phyloP scores from a whole-genome alignment of 805 yeast genomes.

The Wickerhamiella slavikovae region DNA sequence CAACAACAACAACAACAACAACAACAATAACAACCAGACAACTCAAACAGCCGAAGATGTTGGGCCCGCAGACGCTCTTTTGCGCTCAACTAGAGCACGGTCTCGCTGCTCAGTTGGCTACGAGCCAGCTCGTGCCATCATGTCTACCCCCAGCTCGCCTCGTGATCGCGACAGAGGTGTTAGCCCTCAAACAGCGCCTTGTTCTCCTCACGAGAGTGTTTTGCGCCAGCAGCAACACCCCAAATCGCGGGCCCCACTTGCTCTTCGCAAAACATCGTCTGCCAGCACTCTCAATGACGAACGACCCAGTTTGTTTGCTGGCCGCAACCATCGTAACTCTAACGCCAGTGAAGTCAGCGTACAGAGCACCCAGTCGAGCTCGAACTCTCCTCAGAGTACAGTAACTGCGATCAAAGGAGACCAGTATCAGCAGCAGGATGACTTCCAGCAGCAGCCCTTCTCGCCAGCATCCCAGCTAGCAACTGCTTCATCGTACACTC shows the following conservation, averaged over 20 bases:
- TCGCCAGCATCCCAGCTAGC: no score
- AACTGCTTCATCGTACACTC: no score
- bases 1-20: no score
- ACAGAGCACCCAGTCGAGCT: no score
- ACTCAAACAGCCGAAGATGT: conserved; percentile 2
- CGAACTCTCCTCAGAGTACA: no score
- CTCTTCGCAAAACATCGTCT: not conserved
- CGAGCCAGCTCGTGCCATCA: conserved; percentile 5
- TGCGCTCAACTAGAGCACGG: conserved; percentile 1
- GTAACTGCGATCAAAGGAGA: no score
- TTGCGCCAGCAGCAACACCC: no score
- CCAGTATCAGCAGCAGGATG: not conserved
- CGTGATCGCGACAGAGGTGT: not conserved
- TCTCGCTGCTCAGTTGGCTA: conserved; percentile 4
- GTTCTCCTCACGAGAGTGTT: not conserved
- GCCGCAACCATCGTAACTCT: not conserved
- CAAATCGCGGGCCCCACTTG: not conserved
- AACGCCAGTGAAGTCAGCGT: no score
- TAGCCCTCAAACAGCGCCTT: not conserved
- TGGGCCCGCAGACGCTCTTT: conserved; percentile 4
- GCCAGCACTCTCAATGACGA: not conserved
- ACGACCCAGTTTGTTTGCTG: no score
- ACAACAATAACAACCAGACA: conserved; percentile 2
- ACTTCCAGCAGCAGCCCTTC: conserved; percentile 3
- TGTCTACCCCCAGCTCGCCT: conserved; percentile 4